Conservation (phyloP, 2,329 filamentous ascomycete species). For the Phialophora verrucosa region DNA sequence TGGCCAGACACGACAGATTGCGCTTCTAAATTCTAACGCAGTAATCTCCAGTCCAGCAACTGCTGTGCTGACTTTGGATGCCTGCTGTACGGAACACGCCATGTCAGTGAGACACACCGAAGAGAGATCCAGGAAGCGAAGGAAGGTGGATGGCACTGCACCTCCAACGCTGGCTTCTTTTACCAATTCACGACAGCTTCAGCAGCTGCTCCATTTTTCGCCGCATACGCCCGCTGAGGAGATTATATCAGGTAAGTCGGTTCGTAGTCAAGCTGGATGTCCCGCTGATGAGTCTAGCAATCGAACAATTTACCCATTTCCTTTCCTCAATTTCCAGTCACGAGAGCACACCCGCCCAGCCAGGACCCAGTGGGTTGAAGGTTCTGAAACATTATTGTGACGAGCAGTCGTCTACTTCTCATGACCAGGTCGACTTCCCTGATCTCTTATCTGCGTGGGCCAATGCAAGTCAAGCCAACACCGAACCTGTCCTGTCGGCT, state of each 20-base stretch:
- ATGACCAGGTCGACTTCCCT: slow-evolving; percentile 66
- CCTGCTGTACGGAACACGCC: not conserved
- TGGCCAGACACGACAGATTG: not conserved
- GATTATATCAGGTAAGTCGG: slow-evolving; percentile 69
- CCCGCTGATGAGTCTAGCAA: slow-evolving; percentile 41
- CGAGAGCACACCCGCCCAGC: slow-evolving; percentile 45
- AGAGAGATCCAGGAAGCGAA: slow-evolving; percentile 44
- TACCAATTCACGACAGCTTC: slow-evolving; percentile 67
- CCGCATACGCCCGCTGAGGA: slow-evolving; percentile 58
- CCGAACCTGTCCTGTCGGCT: slow-evolving; percentile 79
- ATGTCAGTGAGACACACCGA: not conserved
- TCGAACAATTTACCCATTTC: slow-evolving; percentile 54
- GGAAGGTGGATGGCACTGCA: slow-evolving; percentile 46
- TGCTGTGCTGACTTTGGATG: not conserved
- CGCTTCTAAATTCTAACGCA: not conserved
- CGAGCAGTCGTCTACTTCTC: slow-evolving; percentile 59
- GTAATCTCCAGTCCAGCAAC: not conserved
- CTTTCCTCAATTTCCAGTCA: slow-evolving; percentile 47
- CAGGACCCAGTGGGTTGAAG: slow-evolving; percentile 47
- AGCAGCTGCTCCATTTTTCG: slow-evolving; percentile 68
- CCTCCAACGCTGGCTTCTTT: slow-evolving; percentile 37
- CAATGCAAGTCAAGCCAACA: slow-evolving; percentile 77
- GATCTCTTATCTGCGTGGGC: slow-evolving; percentile 90
- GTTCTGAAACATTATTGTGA: slow-evolving; percentile 58
- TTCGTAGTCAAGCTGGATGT: slow-evolving; percentile 5